Base-by-base conservation (phyloP, 768 basidiomycete genomes). In the Symmetrospora coprosmae region DNA sequence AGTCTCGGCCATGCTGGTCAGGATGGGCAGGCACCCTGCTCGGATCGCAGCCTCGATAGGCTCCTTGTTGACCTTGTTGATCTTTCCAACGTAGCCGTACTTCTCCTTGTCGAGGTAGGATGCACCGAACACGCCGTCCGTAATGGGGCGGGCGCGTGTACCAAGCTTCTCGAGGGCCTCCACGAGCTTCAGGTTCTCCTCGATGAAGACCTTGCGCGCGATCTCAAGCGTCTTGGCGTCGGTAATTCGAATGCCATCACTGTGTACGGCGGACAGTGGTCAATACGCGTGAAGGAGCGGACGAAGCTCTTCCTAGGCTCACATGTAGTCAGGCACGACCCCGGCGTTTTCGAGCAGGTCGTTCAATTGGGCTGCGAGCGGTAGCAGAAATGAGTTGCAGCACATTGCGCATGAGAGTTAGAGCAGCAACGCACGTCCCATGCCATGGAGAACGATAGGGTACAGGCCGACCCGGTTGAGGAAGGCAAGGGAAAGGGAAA, bases 401-500 rank as follows among this genome's bases (percentile, higher is more conserved):
- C 14, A 27, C 11, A 40, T 21, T 14, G 46, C 27, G 35, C 41
- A 38, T 27, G 1, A 14, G 34, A 11, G 17, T 13, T 17, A 39
- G 51, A 34, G 50, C 17, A 31, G 43, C 19, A 59, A 31, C 73
- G 60, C 48, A 73, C 71, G 92, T 27, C 92, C 92, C 63, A 84
- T 92, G 49, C 94, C 94, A 75, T 99, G 94, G 4, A 99, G 79
- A 49, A 99, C 82, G 62, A 99, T 85, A 0, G 94, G 94, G 75
- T 92, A 99, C n/a, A 99, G 80, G 2, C 94, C 94, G 48, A 99
- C 85, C 31, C 90, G 82, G 75, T 92, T 92, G 61, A 99, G 77
- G 78, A 97, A 99, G 74, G 88, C 91, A 67, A 99, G 78, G 65
- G 86, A 92, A 50, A 91, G 81, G 4, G 91, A 90, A 46, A 99